Percentiles rank a stretch among this genome's conserved stretches.
phyloP scores from a whole-genome alignment of 1,139 yeast species.

The Taiozyma sp. region DNA sequence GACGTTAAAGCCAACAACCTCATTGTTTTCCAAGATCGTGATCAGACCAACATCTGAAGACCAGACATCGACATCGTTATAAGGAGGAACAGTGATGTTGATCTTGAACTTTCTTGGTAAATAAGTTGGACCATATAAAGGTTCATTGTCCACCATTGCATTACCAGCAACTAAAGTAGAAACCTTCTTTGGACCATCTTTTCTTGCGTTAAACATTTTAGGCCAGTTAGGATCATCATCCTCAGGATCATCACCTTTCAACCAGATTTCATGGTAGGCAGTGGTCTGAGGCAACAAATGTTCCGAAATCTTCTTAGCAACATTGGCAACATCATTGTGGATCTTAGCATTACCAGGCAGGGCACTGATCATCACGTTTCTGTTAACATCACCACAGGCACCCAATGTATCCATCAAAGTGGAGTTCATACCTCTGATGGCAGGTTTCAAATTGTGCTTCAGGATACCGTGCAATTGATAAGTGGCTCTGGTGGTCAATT shows the following conservation, averaged over 20 bases:
- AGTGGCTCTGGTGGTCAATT: slow-evolving; percentile 95
- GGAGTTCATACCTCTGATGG: slow-evolving; percentile 90
- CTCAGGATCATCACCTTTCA: slow-evolving; percentile 75
- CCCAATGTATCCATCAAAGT: slow-evolving; percentile 91
- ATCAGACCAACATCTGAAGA: slow-evolving; percentile 93
- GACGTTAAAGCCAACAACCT: slow-evolving; percentile 73
- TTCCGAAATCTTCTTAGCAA: slow-evolving; percentile 68
- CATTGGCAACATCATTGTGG: slow-evolving; percentile 65
- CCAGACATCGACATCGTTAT: slow-evolving; percentile 94
- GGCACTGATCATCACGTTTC: slow-evolving; percentile 92
- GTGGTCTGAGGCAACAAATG: slow-evolving; percentile 85
- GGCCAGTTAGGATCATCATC: slow-evolving; percentile 64
- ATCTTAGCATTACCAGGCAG: slow-evolving; percentile 79
- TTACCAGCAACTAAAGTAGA: slow-evolving; percentile 85
- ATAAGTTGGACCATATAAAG: slow-evolving; percentile 80
- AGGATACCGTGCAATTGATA: slow-evolving; percentile 95
- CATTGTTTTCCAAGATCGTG: slow-evolving; percentile 66
- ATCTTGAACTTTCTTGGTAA: slow-evolving; percentile 95
- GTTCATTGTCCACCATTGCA: slow-evolving; percentile 81
- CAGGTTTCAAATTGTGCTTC: slow-evolving; percentile 82
- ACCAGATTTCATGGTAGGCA: slow-evolving; percentile 97
- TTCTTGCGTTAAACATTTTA: slow-evolving; percentile 66
- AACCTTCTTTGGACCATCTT: slow-evolving; percentile 72
- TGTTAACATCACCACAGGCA: slow-evolving; percentile 98
- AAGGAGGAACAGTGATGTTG: slow-evolving; percentile 94